Conservation (phyloP, 2,329 filamentous ascomycete genomes). For the Aspergillus fructus region DNA sequence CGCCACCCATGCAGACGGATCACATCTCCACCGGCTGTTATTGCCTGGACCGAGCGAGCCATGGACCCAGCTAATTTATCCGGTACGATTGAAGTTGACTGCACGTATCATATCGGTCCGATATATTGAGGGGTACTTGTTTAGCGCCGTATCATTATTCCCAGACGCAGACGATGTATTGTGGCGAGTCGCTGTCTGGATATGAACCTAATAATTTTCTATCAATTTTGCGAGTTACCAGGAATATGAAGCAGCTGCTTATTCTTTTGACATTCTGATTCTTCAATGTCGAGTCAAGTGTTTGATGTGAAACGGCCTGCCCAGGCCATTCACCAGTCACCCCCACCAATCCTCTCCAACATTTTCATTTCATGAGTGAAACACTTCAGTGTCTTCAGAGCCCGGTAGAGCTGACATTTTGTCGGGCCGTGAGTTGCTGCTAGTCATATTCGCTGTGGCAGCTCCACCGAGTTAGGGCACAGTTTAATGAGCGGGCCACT, state of each 20-base stretch:
- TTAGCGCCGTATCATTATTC: background rate
- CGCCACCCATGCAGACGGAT: background rate
- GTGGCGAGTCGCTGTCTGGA: background rate
- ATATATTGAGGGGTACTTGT: background rate
- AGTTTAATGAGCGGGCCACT: slow-evolving; percentile 15
- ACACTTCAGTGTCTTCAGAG: too few relatives aligned
- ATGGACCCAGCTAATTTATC: slow-evolving; percentile 2
- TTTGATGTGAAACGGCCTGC: background rate
- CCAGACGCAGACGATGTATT: background rate
- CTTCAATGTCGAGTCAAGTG: background rate
- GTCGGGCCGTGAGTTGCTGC: too few relatives aligned
- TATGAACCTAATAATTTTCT: background rate
- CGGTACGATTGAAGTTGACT: background rate
- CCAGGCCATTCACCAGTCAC: too few relatives aligned
- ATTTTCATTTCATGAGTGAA: too few relatives aligned
- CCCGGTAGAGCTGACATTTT: too few relatives aligned
- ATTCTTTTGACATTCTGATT: too few relatives aligned
- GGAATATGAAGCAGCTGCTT: too few relatives aligned
- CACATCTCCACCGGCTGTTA: background rate
- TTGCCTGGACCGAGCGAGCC: background rate
- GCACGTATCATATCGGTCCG: background rate
- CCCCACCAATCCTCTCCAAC: background rate
- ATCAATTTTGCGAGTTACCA: background rate
- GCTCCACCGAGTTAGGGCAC: background rate
- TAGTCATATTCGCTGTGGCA: too few relatives aligned